Evolutionary conservation across 805 yeast species (phyloP), one percentile per base, ranked within the genome.

Genomic region (Yarrowia bubula): DNA sequence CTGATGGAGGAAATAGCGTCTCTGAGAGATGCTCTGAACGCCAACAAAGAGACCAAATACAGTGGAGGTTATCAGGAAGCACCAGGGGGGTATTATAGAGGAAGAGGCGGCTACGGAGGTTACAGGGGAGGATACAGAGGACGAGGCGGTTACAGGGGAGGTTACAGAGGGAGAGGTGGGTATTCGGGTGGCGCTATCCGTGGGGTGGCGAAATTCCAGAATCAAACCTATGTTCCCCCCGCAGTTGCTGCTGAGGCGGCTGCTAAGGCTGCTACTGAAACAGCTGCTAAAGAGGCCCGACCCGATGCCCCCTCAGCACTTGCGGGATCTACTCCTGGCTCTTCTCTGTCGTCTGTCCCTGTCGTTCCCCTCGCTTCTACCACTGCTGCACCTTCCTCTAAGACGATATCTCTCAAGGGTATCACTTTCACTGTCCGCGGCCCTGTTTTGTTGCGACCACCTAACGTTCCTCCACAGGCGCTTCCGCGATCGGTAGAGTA

Each of bases 211-310:
- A 55, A 55, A 47, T 55, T 55, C 14, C 61, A 55, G 37, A 55
- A 55, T 32, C 61, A 55, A 14, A 41, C 61, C 17, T 55, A 55
- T 15, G 61, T 55, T 8, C 61, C 61, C 4, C 35, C 61, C 5
- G 61, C 61, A 4, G 61, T 55, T 9, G 61, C 61, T 33, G 64
- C 64, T 9, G 51, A 58, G 51, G 63, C 63, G 4, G 63, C 60
- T n/a, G 60, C 60, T 13, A 55, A 41, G 13, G 61, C 61, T 13
- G 47, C 61, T 1, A 15, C 8, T 28, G 61, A 11, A 14, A 22
- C 31, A 11, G 14, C 42, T 7, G 38, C 13, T 11, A 35, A 3
- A 11, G 13, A 35, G 8, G 38, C 38, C 7, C 13, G 38, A 35
- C 38, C 10, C 38, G 44, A 41, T 41, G 10, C 17, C 15, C 18